Base-by-base conservation (phyloP, 768 basidiomycete species). In the Cubamyces sp. region DNA sequence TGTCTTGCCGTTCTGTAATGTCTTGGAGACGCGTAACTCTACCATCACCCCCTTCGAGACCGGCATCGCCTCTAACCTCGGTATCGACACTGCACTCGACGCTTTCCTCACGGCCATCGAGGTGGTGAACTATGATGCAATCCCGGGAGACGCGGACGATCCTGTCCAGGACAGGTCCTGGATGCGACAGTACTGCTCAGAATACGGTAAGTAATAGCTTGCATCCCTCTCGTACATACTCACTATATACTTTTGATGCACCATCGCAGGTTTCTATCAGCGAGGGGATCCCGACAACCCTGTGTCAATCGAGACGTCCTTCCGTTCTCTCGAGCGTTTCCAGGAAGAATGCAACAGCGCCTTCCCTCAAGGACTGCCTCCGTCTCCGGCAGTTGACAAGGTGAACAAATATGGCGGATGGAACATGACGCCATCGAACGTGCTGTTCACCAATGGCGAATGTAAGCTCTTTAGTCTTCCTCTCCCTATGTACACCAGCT, bases 111-210 rank as follows among this genome's bases (percentile, higher is more conserved):
- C 70, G 3, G 81, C 79, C 0, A 67, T 83, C 19, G 74, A 72
- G 28, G 79, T 82, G 61, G 65, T 81, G 12, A 77, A 82, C 62
- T 82, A 81, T 61, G 79, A 78, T 61, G 74, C 80, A 16, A 78
- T 82, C 37, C 75, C 77, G 0, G 74, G 77, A 12, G 68, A 67
- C 42, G 56, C 74, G 0, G 78, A 80, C 60, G 81, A 82, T 66
- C 79, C 81, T 0, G 77, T 78, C 0, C 64, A 69, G 52, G 81
- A 81, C 56, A 68, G 66, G 46, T 81, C 81, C 8, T 83, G 81
- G 82, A 82, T 81, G 81, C 76, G 81, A 74, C 81, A 83, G 62
- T 82, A 82, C 60, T 82, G 81, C 54, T 82, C 81, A 0, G 81
- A 83, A 68, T 82, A 80, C 61, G 82, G 81, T 79, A 41, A 11